Conservation (phyloP, 176 grass and related monocot species). For the Ampelocalamus luodianensis region DNA sequence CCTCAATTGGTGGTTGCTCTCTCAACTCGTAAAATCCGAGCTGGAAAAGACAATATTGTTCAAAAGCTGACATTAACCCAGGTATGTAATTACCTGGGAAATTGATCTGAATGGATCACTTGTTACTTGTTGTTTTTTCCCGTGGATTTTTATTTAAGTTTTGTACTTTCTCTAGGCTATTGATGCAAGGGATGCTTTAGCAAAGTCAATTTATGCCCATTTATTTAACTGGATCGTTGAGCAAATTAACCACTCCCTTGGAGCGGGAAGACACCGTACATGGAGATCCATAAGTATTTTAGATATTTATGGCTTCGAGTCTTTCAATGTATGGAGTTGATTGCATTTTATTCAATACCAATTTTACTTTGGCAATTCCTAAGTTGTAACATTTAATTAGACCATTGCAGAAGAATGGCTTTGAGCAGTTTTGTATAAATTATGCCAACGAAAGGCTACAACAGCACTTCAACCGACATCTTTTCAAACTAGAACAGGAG, state of each 20-base stretch:
- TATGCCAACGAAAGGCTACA: constrained; percentile 98
- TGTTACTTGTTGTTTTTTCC: constrained; percentile 17
- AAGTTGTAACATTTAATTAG: constrained; percentile 34
- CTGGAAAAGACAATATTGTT: constrained; percentile 86
- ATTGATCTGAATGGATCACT: constrained; percentile 1
- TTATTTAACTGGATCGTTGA: constrained; percentile 94
- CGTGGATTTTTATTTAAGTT: constrained; percentile 31
- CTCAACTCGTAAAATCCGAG: constrained; percentile 85
- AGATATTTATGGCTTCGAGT: constrained; percentile 99
- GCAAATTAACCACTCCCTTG: constrained; percentile 83
- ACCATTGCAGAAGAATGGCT: constrained; percentile 85
- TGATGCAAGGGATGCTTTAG: constrained; percentile 88
- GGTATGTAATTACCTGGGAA: constrained; percentile 53
- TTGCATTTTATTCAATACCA: constrained; percentile 39
- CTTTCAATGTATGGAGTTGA: constrained; percentile 72
- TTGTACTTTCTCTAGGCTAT: constrained; percentile 64
- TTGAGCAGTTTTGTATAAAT: constrained; percentile 99
- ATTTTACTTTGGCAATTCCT: constrained; percentile 19
- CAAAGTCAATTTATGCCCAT: constrained; percentile 87
- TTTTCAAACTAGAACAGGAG: constrained; percentile 96
- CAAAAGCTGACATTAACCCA: constrained; percentile 87
- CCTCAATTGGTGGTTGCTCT: constrained; percentile 68
- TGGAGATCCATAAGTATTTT: constrained; percentile 96
- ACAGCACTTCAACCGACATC: constrained; percentile 92
- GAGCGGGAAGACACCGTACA: constrained; percentile 53